Evolutionary conservation across 2,329 filamentous ascomycete species (phyloP), one percentile per base, ranked within the genome.

Genomic region (Coniochaeta sp.): DNA sequence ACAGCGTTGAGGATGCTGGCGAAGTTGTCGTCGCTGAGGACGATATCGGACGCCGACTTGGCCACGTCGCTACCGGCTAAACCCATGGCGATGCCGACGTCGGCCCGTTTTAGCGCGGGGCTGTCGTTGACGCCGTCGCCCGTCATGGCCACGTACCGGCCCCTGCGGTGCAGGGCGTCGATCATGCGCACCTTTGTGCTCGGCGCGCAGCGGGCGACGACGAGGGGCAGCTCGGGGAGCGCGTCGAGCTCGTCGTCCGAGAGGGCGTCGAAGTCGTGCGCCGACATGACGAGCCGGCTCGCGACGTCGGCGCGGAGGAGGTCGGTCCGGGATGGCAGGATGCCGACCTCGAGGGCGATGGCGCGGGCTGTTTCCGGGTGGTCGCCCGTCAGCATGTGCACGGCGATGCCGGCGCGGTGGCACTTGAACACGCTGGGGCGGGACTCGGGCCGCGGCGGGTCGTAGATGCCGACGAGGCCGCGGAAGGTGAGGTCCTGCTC

Each of bases 391-490:
- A 83, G 71, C 80, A 83, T 83, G 59, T 81, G 78, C 3, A 83
- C 80, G 31, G 73, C 69, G 38, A 83, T 79, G 26, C 78, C 78
- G 22, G 80, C 80, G 31, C 71, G 68, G 54, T 79, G 76, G 59
- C 78, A 82, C 46, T 73, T 64, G 24, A 66, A 64, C 35, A 86
- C 80, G 2, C 81, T 76, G 3, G 71, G 76, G 2, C 74, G 77
- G 2, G 84, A 83, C 61, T 86, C 85, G 0, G 78, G 73, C 1
- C 85, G 82, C 51, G 84, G 82, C 1, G 85, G 85, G 58, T 88
- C 85, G 53, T 87, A 85, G 16, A 89, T 77, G 40, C 83, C 85
- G 51, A 87, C 75, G n/a, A 89, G 71, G 28, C 85, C 86, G 26
- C 81, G 74, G 62, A 87, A 83, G 14, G 73, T 75, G 45, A 89